Evolutionary conservation across 2,329 filamentous ascomycete genomes (phyloP), one percentile per base, ranked within the genome.

Genomic region (Eutypella sp.): DNA sequence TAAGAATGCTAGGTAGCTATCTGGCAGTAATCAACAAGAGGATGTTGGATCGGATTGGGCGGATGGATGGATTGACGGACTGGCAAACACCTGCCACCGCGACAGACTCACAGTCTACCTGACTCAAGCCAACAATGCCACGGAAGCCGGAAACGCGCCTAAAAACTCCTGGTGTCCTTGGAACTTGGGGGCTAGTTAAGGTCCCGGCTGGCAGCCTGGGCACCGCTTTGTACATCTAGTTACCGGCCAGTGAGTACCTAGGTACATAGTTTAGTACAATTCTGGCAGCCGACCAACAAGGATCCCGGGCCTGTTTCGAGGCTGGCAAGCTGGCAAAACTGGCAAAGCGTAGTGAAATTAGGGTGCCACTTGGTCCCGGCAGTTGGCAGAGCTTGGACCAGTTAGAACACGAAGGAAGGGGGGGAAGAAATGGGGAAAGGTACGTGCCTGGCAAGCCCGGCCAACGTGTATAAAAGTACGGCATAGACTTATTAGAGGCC

Each of bases 401-500:
- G 36, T 39, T n/a, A 39, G 36, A 39, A 16, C 20, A 22, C 36
- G 36, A 39, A 8, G n/a, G 36, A 24, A 39, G 36, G 36, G 36
- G 36, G 36, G 29, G n/a, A n/a, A n/a, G n/a, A n/a, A 24, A 39
- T 39, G 36, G 36, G 36, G 36, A 11, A 16, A n/a, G 36, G 18
- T 5, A 8, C 13, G 19, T 39, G 36, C 36, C 36, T 10, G n/a
- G n/a, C n/a, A n/a, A n/a, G n/a, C n/a, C n/a, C 15, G 15, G 36
- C 19, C 36, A 39, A 39, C 47, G 47, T 50, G 44, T 48, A 50
- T 48, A 46, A 47, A 45, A 42, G 44, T 48, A 39, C 36, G 36
- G 36, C 36, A 39, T 39, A 49, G 49, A 49, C 49, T 47, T 51
- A 51, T 51, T 51, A 51, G 47, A 49, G 49, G 47, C 41, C 49